phyloP scores from a whole-genome alignment of 192 early-diverging fungal species.

The Rhizophagus clarus region DNA sequence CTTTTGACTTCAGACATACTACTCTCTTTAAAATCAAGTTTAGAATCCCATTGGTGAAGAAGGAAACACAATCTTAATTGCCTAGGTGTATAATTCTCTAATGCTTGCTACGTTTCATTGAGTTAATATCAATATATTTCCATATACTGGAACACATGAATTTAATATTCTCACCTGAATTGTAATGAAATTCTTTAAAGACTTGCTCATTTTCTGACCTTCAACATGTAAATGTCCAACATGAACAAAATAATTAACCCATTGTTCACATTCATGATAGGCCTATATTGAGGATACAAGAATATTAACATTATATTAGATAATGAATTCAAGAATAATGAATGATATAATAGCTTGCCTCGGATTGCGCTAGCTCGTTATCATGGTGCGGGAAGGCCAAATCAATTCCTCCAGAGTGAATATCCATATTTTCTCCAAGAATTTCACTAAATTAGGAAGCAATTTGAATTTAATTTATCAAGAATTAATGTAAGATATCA shows the following conservation, averaged over 20 bases:
- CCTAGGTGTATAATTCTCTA: slow-evolving; percentile 75
- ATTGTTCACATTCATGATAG: slow-evolving; percentile 85
- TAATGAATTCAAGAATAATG: background rate
- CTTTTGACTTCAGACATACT: slow-evolving; percentile 78
- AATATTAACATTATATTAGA: background rate
- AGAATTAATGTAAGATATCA: background rate
- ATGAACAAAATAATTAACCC: slow-evolving; percentile 99
- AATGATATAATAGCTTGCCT: slow-evolving; percentile 38
- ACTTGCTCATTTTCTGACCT: slow-evolving; percentile 98
- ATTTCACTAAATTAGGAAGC: slow-evolving; percentile 60
- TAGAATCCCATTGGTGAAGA: slow-evolving; percentile 83
- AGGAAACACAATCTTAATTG: slow-evolving; percentile 92
- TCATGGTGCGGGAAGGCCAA: slow-evolving; percentile 98
- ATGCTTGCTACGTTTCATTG: slow-evolving; percentile 56
- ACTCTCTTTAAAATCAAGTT: slow-evolving; percentile 79
- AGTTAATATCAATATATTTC: background rate
- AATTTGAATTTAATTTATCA: background rate
- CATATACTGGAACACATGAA: slow-evolving; percentile 17
- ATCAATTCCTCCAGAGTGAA: slow-evolving; percentile 96
- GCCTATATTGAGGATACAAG: slow-evolving; percentile 42
- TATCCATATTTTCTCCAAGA: slow-evolving; percentile 85
- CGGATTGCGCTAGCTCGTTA: slow-evolving; percentile 95
- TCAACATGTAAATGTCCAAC: slow-evolving; percentile 94
- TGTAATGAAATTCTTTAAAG: slow-evolving; percentile 96
- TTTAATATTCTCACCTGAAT: slow-evolving; percentile 57